Evolutionary conservation across 2,329 filamentous ascomycete species (phyloP).

Genomic region (Davidsoniella australis): DNA sequence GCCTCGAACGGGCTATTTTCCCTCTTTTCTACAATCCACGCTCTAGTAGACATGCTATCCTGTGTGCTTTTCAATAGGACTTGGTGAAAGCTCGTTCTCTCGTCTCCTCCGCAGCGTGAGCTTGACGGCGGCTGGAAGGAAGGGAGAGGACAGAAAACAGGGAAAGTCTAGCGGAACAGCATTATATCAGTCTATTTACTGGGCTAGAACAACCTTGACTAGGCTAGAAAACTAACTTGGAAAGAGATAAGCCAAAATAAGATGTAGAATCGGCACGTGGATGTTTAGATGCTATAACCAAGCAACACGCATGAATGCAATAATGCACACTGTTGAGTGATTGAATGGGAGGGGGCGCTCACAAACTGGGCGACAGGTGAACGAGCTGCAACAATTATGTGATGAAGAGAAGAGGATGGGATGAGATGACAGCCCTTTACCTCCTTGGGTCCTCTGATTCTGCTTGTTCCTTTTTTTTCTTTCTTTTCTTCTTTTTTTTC

Average conservation of each 20-base stretch:
- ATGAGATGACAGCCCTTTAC: not conserved
- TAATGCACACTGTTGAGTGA: not conserved
- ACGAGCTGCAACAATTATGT: not conserved
- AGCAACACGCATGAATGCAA: too few relatives aligned
- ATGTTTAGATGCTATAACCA: too few relatives aligned
- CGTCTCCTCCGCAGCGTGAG: conserved; percentile 7
- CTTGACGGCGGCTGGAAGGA: not conserved
- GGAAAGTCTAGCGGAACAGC: not conserved
- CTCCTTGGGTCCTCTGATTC: not conserved
- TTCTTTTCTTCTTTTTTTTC: not conserved
- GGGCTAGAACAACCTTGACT: too few relatives aligned
- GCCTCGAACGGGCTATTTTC: conserved; percentile 10
- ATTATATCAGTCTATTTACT: not conserved
- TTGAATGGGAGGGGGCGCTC: too few relatives aligned
- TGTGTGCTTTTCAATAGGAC: not conserved
- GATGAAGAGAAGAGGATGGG: too few relatives aligned
- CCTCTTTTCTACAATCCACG: conserved; percentile 4
- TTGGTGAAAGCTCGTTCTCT: not conserved
- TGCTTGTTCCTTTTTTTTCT: not conserved
- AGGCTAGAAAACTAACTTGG: not conserved
- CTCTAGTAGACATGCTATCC: not conserved
- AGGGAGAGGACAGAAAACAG: not conserved
- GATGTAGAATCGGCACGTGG: too few relatives aligned
- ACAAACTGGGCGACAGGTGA: not conserved
- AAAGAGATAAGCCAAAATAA: not conserved